These are phyloP conservation scores for Asterochloris erici DNA, from an alignment of 139 green algal species.

Conservation along the genomic window DNA sequence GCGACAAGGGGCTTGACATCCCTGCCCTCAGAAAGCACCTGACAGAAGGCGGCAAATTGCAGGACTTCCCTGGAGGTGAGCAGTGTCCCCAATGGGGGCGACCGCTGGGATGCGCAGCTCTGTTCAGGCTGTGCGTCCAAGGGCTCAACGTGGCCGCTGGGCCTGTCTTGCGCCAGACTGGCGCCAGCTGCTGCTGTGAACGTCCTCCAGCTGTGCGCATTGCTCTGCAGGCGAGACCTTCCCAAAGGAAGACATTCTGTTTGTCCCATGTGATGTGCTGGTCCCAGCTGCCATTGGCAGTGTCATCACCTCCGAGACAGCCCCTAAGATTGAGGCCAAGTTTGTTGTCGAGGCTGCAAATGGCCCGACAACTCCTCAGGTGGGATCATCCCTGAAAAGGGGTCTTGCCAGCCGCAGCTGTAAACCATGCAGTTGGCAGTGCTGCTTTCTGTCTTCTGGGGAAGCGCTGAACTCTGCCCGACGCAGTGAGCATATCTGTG, in stretches of 20 bases:
- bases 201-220: too few relatives aligned
- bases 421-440: not conserved
- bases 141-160: too few relatives aligned
- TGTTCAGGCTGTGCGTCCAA: too few relatives aligned
- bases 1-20: slow-evolving; percentile 74
- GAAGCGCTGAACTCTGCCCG: not conserved
- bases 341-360: slow-evolving; percentile 90
- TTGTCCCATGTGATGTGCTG: slow-evolving; percentile 81
- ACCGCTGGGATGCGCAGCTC: too few relatives aligned
- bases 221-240: slow-evolving; percentile 28
- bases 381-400: slow-evolving; percentile 44
- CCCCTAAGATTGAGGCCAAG: slow-evolving; percentile 53
- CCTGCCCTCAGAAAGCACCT: slow-evolving; percentile 62
- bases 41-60: slow-evolving; percentile 33
- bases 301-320: slow-evolving; percentile 60
- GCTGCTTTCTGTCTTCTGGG: not conserved
- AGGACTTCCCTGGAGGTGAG: slow-evolving; percentile 38
- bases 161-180: too few relatives aligned
- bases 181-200: too few relatives aligned
- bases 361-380: slow-evolving; percentile 53
- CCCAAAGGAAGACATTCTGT: slow-evolving; percentile 54
- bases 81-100: not conserved
- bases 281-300: slow-evolving; percentile 85
- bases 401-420: not conserved
- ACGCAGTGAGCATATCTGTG: slow-evolving; percentile 29